Evolutionary conservation across 257 asterid species (phyloP), one percentile per base, ranked within the genome.

Genomic region (Linaria vulgaris): DNA sequence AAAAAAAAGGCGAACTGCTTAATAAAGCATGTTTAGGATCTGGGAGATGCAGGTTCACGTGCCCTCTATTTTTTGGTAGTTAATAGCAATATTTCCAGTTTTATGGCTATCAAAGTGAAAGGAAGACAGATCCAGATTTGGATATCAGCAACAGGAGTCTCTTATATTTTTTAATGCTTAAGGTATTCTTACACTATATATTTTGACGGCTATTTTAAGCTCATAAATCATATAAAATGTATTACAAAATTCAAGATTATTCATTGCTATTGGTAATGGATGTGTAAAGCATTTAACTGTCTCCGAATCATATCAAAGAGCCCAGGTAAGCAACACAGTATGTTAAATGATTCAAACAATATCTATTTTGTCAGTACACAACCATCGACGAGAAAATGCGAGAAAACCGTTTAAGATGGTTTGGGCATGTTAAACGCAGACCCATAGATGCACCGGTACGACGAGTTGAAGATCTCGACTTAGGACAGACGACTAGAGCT

Each of bases 211-310:
- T 56, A 19, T 54, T 61, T 56, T 37, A 30, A 25, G 16, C 24
- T 56, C 17, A 34, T 2, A 4, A 41, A 54, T 37, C 54, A 62
- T 1, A 24, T 46, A 12, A 25, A 43, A 7, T 21, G n/a, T 55
- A 44, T 53, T 47, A 64, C 53, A 44, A 47, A 15, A 34, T 14
- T 14, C 17, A 25, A 23, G 54, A 23, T 72, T 66, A 44, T 23
- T 65, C 44, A 41, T 45, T 59, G 38, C 45, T 14, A 15, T 21
- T 14, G 47, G 61, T 52, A 12, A 13, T 55, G 52, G 53, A 16
- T 5, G 51, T 61, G 45, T 72, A 48, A 56, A 49, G 61, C 62
- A 63, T 57, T 44, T 21, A 59, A 48, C 24, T 48, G 38, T 15
- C 43, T 48, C 34, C 57, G 41, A 16, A 34, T 59, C 43, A 51